phyloP scores from a whole-genome alignment of 2,329 filamentous ascomycete genomes.

The Dothidotthia symphoricarpi region DNA sequence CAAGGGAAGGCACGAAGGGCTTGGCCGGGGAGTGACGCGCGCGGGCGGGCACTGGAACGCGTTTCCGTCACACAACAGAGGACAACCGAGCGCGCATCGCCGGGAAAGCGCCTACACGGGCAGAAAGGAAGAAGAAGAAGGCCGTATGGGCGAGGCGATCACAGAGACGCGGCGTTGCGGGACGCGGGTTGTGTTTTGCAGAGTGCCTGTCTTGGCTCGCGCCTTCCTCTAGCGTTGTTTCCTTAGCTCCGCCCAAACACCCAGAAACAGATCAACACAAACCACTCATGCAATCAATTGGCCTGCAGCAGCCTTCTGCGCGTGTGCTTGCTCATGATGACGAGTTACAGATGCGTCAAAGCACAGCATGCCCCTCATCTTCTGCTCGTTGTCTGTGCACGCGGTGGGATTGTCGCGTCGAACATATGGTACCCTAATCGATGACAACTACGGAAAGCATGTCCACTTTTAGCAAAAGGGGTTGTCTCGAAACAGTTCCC shows the following conservation, averaged over 20 bases:
- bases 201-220: conserved; percentile 14
- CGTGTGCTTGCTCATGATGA: too few species aligned
- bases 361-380: too few species aligned
- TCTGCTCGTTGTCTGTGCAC: too few species aligned
- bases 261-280: too few species aligned
- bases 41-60: conserved; percentile 25
- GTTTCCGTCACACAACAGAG: conserved; percentile 27
- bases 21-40: conserved; percentile 25
- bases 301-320: too few species aligned
- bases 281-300: too few species aligned
- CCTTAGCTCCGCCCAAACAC: conserved; percentile 1
- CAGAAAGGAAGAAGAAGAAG: conserved; percentile 26
- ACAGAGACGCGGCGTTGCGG: conserved; percentile 20
- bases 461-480: too few species aligned
- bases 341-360: too few species aligned
- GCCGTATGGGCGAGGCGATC: conserved; percentile 23
- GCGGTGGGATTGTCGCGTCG: too few species aligned
- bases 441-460: too few species aligned
- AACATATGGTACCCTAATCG: too few species aligned
- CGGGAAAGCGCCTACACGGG: conserved; percentile 32
- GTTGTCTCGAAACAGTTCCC: too few species aligned
- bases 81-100: conserved; percentile 28
- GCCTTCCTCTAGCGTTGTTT: conserved; percentile 3
- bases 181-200: conserved; percentile 31
- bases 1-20: conserved; percentile 13